phyloP scores from a whole-genome alignment of 2,329 filamentous ascomycete species.

The Boeremia lycopersici region DNA sequence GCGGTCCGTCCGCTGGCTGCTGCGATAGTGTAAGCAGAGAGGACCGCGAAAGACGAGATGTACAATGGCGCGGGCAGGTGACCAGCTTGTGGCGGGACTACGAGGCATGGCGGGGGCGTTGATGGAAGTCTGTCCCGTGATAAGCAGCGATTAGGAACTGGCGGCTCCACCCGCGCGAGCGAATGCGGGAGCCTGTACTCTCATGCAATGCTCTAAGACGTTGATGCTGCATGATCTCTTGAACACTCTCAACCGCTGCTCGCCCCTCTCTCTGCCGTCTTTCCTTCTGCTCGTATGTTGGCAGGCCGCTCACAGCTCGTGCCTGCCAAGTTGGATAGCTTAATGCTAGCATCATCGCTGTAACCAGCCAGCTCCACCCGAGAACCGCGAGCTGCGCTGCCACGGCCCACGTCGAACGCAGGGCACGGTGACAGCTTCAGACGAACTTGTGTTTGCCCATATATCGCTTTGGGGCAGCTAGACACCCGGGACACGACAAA shows the following conservation, averaged over 20 bases:
- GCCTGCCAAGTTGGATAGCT: slow-evolving; percentile 32
- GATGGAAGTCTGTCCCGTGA: not conserved
- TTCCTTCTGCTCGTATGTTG: not conserved
- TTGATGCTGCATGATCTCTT: slow-evolving; percentile 1
- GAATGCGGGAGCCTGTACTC: slow-evolving; percentile 21
- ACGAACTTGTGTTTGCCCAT: not conserved
- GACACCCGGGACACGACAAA: not conserved
- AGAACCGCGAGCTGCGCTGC: slow-evolving; percentile 12
- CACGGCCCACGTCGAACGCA: slow-evolving; percentile 8
- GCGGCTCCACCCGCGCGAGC: slow-evolving; percentile 25
- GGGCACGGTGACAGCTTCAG: slow-evolving; percentile 4
- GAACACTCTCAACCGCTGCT: not conserved
- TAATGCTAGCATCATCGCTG: slow-evolving; percentile 29
- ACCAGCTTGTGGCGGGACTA: not conserved
- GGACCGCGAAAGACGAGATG: not conserved
- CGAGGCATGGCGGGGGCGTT: not conserved
- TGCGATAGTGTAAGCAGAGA: not conserved
- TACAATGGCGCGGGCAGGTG: not conserved
- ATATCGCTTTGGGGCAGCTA: not conserved
- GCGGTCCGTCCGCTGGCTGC: not conserved
- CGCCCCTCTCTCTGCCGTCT: not conserved
- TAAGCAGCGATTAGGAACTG: slow-evolving; percentile 18
- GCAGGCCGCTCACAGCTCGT: slow-evolving; percentile 20
- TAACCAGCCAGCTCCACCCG: slow-evolving; percentile 20
- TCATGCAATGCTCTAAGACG: slow-evolving; percentile 5